phyloP scores from a whole-genome alignment of 192 early-diverging fungal species.

The Entomortierella parvispora region DNA sequence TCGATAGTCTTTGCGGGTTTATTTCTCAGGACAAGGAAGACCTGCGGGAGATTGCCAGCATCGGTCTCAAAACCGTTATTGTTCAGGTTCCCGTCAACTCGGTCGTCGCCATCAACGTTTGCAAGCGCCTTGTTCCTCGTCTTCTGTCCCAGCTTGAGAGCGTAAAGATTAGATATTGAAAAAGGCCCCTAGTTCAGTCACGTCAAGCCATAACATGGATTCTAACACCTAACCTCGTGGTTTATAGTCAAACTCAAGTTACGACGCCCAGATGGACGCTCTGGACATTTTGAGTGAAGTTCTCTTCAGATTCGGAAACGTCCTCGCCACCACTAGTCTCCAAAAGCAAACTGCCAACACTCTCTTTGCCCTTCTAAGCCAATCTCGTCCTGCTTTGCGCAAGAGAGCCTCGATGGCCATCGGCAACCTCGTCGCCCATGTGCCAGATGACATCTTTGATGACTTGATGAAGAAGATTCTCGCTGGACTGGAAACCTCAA shows the following conservation, averaged over 20 bases:
- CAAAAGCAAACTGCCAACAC: constrained; percentile 70
- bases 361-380: constrained; percentile 73
- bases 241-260: constrained; percentile 53
- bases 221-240: not conserved
- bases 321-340: constrained; percentile 59
- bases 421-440: constrained; percentile 71
- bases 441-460: constrained; percentile 77
- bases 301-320: constrained; percentile 73
- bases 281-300: constrained; percentile 83
- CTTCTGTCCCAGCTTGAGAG: constrained; percentile 68
- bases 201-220: no score
- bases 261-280: constrained; percentile 72
- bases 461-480: constrained; percentile 66
- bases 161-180: no score
- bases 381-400: constrained; percentile 77
- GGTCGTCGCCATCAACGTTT: constrained; percentile 59
- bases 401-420: constrained; percentile 81
- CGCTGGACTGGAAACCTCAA: constrained; percentile 61
- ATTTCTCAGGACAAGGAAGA: constrained; percentile 71
- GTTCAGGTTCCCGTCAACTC: constrained; percentile 70
- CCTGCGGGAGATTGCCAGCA: constrained; percentile 84
- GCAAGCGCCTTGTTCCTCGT: constrained; percentile 74
- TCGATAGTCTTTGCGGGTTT: constrained; percentile 74
- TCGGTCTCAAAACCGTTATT: constrained; percentile 86
- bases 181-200: no score